Percentiles rank a stretch among this genome's conserved stretches.
These are phyloP conservation scores for Neurospora sp. DNA, from an alignment of 495 filamentous ascomycete species.

Conservation along the genomic window DNA sequence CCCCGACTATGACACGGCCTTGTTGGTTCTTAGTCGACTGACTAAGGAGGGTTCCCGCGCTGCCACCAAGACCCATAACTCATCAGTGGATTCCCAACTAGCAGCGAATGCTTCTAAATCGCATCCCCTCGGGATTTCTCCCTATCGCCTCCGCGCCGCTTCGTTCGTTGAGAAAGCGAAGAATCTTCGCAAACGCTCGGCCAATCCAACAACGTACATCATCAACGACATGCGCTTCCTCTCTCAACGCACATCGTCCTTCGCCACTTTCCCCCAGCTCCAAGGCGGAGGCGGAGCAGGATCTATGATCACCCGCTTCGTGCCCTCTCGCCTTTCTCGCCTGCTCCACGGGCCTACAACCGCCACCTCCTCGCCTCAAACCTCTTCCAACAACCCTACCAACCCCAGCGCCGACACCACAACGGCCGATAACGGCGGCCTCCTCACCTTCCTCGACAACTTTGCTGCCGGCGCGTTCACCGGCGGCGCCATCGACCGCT, in stretches of 20 bases:
- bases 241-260: conserved; percentile 2
- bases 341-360: neutral
- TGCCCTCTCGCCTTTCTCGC: neutral
- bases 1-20: conserved; percentile 2
- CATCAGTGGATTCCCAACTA: neutral
- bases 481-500: neutral
- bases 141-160: neutral
- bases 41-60: neutral
- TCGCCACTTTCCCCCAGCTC: conserved; percentile 1
- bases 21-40: conserved; percentile 1
- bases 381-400: neutral
- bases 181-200: neutral
- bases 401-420: neutral
- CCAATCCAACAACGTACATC: conserved; percentile 2
- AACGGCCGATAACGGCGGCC: neutral
- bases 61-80: neutral
- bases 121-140: neutral
- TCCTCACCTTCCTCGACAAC: conserved; percentile 3
- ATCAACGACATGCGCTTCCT: conserved; percentile 7
- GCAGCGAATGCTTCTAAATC: neutral
- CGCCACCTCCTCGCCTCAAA: neutral
- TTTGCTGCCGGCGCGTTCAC: conserved; percentile 5
- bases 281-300: neutral
- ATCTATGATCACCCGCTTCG: neutral
- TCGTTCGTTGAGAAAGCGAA: neutral